phyloP scores from a whole-genome alignment of 306 rosid species.

The Hippophae tibetana region DNA sequence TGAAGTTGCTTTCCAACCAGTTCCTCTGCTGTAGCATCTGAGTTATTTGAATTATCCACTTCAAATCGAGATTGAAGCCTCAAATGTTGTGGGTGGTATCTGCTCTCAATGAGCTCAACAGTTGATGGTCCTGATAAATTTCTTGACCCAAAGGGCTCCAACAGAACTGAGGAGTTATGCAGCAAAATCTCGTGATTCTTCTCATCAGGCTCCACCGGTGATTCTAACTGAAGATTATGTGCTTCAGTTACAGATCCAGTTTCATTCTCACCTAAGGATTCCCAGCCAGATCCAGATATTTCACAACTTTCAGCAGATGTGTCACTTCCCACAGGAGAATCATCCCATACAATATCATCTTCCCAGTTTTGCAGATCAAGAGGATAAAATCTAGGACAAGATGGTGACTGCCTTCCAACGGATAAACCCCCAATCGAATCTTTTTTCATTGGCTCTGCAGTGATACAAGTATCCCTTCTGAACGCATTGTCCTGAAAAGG shows the following conservation, averaged over 20 bases:
- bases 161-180: constrained; percentile 32
- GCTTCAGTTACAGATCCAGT: constrained; percentile 37
- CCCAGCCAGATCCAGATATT: constrained; percentile 51
- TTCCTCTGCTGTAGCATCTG: constrained; percentile 34
- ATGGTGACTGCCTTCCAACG: constrained; percentile 28
- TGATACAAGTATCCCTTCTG: constrained; percentile 37
- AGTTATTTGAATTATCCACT: constrained; percentile 29
- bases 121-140: constrained; percentile 31
- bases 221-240: constrained; percentile 25
- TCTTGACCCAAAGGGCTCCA: constrained; percentile 57
- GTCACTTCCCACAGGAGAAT: constrained; percentile 52
- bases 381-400: constrained; percentile 45
- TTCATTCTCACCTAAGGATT: constrained; percentile 40
- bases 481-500: constrained; percentile 25
- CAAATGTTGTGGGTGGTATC: constrained; percentile 79
- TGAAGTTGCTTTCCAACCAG: constrained; percentile 34
- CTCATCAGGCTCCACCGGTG: constrained; percentile 28
- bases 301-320: constrained; percentile 45
- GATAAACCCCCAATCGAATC: constrained; percentile 24
- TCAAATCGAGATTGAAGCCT: constrained; percentile 56
- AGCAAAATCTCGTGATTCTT: constrained; percentile 23
- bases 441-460: constrained; percentile 66
- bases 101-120: constrained; percentile 27
- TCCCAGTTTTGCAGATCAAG: constrained; percentile 95
- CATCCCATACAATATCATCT: constrained; percentile 73